These are phyloP conservation scores for Tuber melanosporum DNA, from an alignment of 495 filamentous ascomycete genomes.

Conservation along the genomic window DNA sequence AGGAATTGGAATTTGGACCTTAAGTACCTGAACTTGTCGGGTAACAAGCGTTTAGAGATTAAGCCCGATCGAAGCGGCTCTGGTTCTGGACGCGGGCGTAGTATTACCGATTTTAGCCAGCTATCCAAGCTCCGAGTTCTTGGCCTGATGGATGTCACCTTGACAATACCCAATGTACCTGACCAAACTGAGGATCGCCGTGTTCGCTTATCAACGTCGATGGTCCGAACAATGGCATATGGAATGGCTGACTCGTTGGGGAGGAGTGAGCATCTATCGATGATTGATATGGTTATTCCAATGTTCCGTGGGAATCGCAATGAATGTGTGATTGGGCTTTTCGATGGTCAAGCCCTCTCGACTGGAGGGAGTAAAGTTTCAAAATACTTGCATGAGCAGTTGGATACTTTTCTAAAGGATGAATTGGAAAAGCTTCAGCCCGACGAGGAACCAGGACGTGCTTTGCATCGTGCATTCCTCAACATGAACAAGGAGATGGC, in stretches of 20 bases:
- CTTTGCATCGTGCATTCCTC: conserved; percentile 78
- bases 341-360: conserved; percentile 81
- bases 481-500: conserved; percentile 90
- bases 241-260: conserved; percentile 98
- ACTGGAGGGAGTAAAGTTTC: conserved; percentile 89
- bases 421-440: conserved; percentile 67
- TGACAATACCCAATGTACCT: conserved; percentile 83
- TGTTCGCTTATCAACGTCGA: conserved; percentile 88
- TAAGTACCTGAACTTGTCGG: conserved; percentile 91
- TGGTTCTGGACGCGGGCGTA: conserved; percentile 53
- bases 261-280: conserved; percentile 86
- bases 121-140: conserved; percentile 80
- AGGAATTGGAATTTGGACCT: conserved; percentile 87
- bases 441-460: conserved; percentile 70
- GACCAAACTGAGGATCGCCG: conserved; percentile 92
- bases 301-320: conserved; percentile 84
- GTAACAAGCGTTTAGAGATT: conserved; percentile 95
- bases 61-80: conserved; percentile 62
- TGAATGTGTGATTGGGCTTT: conserved; percentile 85
- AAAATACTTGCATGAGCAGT: conserved; percentile 92
- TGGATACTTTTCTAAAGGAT: conserved; percentile 70
- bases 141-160: conserved; percentile 95
- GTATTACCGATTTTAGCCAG: conserved; percentile 85
- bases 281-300: conserved; percentile 95
- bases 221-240: conserved; percentile 80